Conservation (phyloP, 345 rosid species). For the Melaleuca alternifolia region DNA sequence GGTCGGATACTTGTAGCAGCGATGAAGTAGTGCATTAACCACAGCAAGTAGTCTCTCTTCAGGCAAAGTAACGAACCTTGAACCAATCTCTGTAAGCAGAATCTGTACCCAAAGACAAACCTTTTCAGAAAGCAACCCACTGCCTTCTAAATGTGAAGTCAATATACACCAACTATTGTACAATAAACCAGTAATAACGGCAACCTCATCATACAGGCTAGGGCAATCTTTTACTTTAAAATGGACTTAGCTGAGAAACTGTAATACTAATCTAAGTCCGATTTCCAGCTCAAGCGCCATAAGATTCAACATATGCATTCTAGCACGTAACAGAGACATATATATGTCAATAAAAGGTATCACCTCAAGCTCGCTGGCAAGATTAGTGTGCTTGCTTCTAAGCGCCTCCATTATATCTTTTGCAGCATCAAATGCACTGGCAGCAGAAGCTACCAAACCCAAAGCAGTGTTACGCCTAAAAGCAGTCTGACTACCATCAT, state of each 20-base stretch:
- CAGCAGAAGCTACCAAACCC: constrained; percentile 67
- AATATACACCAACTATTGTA: neutral
- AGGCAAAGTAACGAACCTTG: constrained; percentile 90
- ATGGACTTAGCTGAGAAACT: neutral
- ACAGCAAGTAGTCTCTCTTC: constrained; percentile 98
- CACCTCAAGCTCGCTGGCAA: constrained; percentile 98
- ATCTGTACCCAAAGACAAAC: constrained; percentile 36
- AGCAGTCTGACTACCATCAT: constrained; percentile 51
- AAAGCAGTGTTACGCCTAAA: constrained; percentile 61
- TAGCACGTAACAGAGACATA: neutral
- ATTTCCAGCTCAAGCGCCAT: neutral
- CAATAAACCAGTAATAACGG: neutral
- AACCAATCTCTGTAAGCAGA: constrained; percentile 91
- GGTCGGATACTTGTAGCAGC: constrained; percentile 97
- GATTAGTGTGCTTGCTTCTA: constrained; percentile 89
- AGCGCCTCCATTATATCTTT: constrained; percentile 98
- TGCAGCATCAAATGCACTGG: constrained; percentile 92
- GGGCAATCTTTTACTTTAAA: neutral
- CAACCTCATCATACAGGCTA: neutral
- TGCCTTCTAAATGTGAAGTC: neutral
- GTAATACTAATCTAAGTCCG: neutral
- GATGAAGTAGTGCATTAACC: constrained; percentile 95
- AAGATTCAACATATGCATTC: neutral
- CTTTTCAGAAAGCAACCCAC: neutral
- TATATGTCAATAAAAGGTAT: neutral